Percentiles rank a stretch among this genome's conserved stretches.
These are phyloP conservation scores for Yamadazyma songkhlaensis DNA, from an alignment of 1,139 yeast species.

Conservation along the genomic window DNA sequence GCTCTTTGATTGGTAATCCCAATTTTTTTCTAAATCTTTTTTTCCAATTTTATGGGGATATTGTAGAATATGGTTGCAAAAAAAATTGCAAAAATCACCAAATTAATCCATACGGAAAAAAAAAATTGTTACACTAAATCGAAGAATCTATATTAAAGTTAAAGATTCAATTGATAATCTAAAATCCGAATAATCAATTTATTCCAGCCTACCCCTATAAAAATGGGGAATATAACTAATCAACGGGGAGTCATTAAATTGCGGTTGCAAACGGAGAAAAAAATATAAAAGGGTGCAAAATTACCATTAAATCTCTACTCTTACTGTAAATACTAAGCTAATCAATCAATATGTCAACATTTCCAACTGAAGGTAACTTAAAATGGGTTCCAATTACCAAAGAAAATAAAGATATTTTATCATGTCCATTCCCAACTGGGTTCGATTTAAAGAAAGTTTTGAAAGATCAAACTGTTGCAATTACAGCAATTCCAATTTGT, in stretches of 20 bases:
- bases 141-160: no score
- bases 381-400: constrained; percentile 56
- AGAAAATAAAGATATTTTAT: constrained; percentile 39
- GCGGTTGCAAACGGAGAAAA: constrained; percentile 1
- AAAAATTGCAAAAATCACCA: no score
- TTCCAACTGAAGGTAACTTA: constrained; percentile 55
- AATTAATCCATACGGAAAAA: no score
- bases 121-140: no score
- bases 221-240: not conserved
- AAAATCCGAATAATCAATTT: no score
- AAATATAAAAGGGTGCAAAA: constrained; percentile 1
- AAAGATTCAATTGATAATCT: no score
- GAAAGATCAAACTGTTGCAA: constrained; percentile 55
- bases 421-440: constrained; percentile 54
- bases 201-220: not conserved
- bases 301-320: not conserved
- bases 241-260: not conserved
- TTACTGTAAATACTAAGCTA: not conserved
- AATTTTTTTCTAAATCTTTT: no score
- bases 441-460: constrained; percentile 48
- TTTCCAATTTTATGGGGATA: no score
- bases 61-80: no score
- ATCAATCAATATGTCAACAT: constrained; percentile 7
- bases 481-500: constrained; percentile 88
- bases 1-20: no score